Conservation (phyloP, 805 yeast genomes). For the Kodamaea leandrae region DNA sequence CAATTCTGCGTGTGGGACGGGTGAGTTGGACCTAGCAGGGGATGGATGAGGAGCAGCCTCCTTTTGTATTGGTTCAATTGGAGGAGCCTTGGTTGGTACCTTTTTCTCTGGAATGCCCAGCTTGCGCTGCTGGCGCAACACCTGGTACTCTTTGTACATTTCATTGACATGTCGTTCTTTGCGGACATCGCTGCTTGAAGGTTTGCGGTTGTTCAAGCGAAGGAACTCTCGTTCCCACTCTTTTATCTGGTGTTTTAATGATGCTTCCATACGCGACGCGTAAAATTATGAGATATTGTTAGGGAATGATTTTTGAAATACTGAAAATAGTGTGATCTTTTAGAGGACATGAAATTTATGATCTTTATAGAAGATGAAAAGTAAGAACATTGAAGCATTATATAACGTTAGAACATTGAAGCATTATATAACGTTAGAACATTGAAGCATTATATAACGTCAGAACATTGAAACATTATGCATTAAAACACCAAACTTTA, state of each 20-base stretch:
- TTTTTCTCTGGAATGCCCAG: neutral
- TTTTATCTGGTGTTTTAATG: slow-evolving; percentile 32
- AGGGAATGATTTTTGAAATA: too few relatives aligned
- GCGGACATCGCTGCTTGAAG: slow-evolving; percentile 36
- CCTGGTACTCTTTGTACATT: slow-evolving; percentile 33
- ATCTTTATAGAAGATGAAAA: too few relatives aligned
- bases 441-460: too few relatives aligned
- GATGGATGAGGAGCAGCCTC: neutral
- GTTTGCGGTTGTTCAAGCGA: slow-evolving; percentile 26
- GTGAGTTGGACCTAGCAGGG: neutral
- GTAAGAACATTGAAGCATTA: too few relatives aligned
- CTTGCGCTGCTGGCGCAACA: slow-evolving; percentile 14
- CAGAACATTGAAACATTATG: too few relatives aligned
- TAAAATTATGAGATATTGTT: too few relatives aligned
- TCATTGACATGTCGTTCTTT: slow-evolving; percentile 25
- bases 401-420: too few relatives aligned
- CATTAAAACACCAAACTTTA: too few relatives aligned
- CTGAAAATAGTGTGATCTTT: too few relatives aligned
- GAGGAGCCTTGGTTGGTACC: neutral
- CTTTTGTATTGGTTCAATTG: neutral
- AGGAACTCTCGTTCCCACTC: slow-evolving; percentile 39
- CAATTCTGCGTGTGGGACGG: slow-evolving; percentile 37
- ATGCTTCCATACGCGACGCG: slow-evolving; percentile 9
- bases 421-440: too few relatives aligned
- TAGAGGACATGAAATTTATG: too few relatives aligned